A percentile compares a stretch with the other conserved stretches of the same genome.
phyloP scores from a whole-genome alignment of 768 basidiomycete genomes.

The Phaeolepiota aurea region DNA sequence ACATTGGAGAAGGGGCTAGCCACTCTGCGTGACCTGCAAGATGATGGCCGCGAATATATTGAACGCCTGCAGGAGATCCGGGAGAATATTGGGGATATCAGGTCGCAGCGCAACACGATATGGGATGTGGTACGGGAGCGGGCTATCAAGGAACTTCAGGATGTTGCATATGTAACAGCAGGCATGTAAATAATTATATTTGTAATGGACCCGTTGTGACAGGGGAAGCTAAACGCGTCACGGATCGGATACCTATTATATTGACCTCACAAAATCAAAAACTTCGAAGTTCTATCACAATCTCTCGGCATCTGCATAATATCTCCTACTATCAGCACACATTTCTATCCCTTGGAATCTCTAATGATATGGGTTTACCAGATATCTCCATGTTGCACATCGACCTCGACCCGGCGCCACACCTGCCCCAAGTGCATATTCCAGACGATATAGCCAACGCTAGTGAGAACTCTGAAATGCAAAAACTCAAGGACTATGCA shows the following conservation, averaged over 20 bases:
- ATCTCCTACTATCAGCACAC: no score
- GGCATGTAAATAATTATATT: slow-evolving; percentile 9
- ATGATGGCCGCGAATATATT: slow-evolving; percentile 81
- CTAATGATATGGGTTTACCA: slow-evolving; percentile 29
- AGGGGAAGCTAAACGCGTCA: no score
- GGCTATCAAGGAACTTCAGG: slow-evolving; percentile 69
- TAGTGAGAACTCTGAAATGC: slow-evolving; percentile 37
- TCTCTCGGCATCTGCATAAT: no score
- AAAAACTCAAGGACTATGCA: slow-evolving; percentile 57
- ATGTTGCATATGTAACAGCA: slow-evolving; percentile 38
- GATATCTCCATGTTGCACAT: slow-evolving; percentile 39
- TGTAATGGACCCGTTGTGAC: no score
- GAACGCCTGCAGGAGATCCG: slow-evolving; percentile 80
- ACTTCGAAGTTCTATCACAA: no score
- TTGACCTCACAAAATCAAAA: no score
- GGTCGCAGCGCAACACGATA: slow-evolving; percentile 60
- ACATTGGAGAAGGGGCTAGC: slow-evolving; percentile 69
- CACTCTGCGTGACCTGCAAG: slow-evolving; percentile 70
- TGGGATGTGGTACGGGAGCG: slow-evolving; percentile 74
- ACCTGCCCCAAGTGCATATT: slow-evolving; percentile 6
- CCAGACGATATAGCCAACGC: slow-evolving; percentile 19
- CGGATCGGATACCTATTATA: no score
- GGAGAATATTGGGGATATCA: slow-evolving; percentile 69
- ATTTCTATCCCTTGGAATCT: neutral
- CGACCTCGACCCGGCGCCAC: slow-evolving; percentile 19